Evolutionary conservation across 352 stramenopile genomes (phyloP), one percentile per base, ranked within the genome.

Genomic region (Globisporangium recalcitrans): DNA sequence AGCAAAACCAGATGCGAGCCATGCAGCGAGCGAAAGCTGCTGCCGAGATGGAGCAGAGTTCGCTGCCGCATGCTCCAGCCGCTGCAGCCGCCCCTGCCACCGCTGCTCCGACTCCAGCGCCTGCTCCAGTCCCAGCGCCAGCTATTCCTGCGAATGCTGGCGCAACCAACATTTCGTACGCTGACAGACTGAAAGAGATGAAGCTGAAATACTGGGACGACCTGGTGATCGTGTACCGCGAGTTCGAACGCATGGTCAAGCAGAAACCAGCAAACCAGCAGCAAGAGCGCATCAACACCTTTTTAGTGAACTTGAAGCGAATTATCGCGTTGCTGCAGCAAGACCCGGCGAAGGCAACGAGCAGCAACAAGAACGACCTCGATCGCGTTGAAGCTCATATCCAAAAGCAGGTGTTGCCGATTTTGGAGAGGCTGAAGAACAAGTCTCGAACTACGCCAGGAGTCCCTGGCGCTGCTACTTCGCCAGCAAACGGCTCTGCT

Each of bases 191-290:
- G 19, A 85, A 84, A 56, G 77, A 90, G 60, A 78, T 91, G 68
- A 89, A 88, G 55, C 64, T 68, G 22, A 93, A 93, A 62, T 92
- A 93, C 52, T 93, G 82, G 82, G 79, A 93, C 27, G 82, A 91
- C 53, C 56, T 93, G 11, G 77, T 93, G 51, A 81, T 92, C 51
- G 85, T 93, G 21, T 91, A 90, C 58, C 76, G 77, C n/a, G 85
- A 93, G 58, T 92, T 93, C 56, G 82, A 91, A 53, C 77, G 82
- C 29, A 91, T 93, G 85, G 85, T 90, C 29, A 87, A 90, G 64
- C 80, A 93, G 62, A 91, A 92, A 47, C 80, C 79, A 0, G 75
- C 78, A 10, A 88, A 85, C 16, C 80, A 90, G 60, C 82, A 93
- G 56, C 80, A 90, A 44, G 82, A 91, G 56, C 85, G 85, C 0